Conservation (phyloP, 331 rosid species). For the Quercus phellos region DNA sequence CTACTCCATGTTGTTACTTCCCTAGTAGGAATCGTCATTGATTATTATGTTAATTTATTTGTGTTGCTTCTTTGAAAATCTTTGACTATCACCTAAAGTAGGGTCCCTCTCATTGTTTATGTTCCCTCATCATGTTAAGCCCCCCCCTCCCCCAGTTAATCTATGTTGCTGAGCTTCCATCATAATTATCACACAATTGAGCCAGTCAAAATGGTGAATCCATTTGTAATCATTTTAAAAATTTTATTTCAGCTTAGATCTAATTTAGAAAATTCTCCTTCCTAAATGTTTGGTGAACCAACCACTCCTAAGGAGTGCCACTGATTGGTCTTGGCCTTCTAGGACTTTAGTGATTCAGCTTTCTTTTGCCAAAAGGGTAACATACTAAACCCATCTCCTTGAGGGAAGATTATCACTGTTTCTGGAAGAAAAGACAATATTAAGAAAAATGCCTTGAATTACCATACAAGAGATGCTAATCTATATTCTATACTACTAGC, state of each 20-base stretch:
- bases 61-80: background rate
- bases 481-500: too few relatives aligned
- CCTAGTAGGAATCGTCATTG: conserved; percentile 12
- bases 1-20: background rate
- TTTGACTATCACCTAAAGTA: conserved; percentile 4
- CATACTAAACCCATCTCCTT: too few relatives aligned
- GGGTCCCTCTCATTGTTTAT: conserved; percentile 1
- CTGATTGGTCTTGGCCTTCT: too few relatives aligned
- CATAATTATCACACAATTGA: background rate
- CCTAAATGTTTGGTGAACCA: background rate
- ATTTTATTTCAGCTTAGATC: background rate
- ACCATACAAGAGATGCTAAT: too few relatives aligned
- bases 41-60: background rate
- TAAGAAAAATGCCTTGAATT: too few relatives aligned
- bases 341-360: too few relatives aligned
- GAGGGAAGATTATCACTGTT: too few relatives aligned
- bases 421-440: too few relatives aligned
- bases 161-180: background rate
- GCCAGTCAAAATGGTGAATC: background rate
- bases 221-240: background rate
- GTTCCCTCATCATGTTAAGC: background rate
- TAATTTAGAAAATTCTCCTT: background rate
- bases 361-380: too few relatives aligned
- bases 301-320: background rate
- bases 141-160: background rate